These are phyloP conservation scores for Phytopythium montanum DNA, from an alignment of 352 stramenopile species.

Conservation along the genomic window DNA sequence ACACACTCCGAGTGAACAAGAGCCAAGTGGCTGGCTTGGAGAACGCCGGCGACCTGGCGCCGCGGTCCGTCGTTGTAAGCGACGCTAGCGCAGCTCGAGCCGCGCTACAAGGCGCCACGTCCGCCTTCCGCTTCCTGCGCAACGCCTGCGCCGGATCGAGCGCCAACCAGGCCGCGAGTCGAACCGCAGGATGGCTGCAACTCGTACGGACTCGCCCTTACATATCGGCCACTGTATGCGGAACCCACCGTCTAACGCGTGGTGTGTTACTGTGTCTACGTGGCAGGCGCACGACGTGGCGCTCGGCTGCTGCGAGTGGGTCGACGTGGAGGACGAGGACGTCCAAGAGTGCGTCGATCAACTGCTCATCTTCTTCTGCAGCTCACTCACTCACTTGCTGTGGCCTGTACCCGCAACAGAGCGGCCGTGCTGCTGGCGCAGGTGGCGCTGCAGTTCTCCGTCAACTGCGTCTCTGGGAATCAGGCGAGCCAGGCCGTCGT, in stretches of 20 bases:
- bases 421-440: conserved; percentile 48
- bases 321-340: conserved; percentile 52
- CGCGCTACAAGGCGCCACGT: conserved; percentile 25
- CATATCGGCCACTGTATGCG: no score
- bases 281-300: conserved; percentile 40
- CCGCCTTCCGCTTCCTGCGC: conserved; percentile 63
- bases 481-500: conserved; percentile 36
- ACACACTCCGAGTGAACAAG: conserved; percentile 52
- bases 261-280: neutral
- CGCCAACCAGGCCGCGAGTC: conserved; percentile 49
- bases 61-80: conserved; percentile 24
- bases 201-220: conserved; percentile 10
- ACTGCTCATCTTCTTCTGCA: no score
- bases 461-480: conserved; percentile 57
- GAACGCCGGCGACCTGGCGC: conserved; percentile 22
- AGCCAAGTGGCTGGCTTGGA: conserved; percentile 23
- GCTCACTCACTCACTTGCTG: no score
- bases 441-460: conserved; percentile 71
- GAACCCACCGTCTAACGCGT: no score
- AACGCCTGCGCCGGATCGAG: conserved; percentile 53
- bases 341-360: conserved; percentile 28
- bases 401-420: conserved; percentile 11
- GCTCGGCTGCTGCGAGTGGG: conserved; percentile 43
- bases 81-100: conserved; percentile 7
- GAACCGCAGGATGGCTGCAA: conserved; percentile 17